phyloP scores from a whole-genome alignment of 768 basidiomycete species.

The Pseudohyphozyma bogoriensis region DNA sequence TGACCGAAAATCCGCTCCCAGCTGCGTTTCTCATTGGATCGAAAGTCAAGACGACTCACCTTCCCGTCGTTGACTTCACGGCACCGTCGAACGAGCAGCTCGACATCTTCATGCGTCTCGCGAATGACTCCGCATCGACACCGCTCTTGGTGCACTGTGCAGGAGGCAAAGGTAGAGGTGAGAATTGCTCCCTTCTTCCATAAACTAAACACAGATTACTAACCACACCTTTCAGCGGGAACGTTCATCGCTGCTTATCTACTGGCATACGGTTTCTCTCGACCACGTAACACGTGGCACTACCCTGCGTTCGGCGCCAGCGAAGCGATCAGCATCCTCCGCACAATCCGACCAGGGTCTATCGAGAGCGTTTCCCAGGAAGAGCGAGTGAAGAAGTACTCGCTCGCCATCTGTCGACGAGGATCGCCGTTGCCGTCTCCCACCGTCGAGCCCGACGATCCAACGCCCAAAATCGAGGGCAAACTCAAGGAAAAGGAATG shows the following conservation, averaged over 20 bases:
- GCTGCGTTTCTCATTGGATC: constrained; percentile 43
- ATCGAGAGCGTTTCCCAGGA: constrained; percentile 53
- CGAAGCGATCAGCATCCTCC: constrained; percentile 43
- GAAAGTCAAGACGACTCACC: constrained; percentile 47
- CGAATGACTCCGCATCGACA: constrained; percentile 42
- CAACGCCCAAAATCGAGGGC: constrained; percentile 18
- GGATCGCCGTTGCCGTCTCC: constrained; percentile 31
- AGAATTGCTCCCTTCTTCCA: no score
- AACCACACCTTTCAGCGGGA: no score
- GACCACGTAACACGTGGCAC: constrained; percentile 30
- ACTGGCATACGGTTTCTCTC: constrained; percentile 49
- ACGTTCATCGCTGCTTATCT: constrained; percentile 55
- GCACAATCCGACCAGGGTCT: constrained; percentile 49
- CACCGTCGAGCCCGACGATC: no score
- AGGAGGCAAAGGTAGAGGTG: constrained; percentile 55
- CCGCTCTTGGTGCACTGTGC: constrained; percentile 54
- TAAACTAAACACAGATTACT: no score
- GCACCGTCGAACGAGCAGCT: constrained; percentile 54
- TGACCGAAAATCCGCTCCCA: constrained; percentile 46
- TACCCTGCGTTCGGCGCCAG: background rate
- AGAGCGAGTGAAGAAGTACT: constrained; percentile 50
- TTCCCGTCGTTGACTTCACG: constrained; percentile 49
- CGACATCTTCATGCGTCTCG: constrained; percentile 48
- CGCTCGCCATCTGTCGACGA: constrained; percentile 52
- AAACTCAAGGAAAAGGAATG: constrained; percentile 30